A percentile compares a stretch with the other conserved stretches of the same genome.
phyloP scores from a whole-genome alignment of 2,329 filamentous ascomycete species.

The Fusarium metavorans region DNA sequence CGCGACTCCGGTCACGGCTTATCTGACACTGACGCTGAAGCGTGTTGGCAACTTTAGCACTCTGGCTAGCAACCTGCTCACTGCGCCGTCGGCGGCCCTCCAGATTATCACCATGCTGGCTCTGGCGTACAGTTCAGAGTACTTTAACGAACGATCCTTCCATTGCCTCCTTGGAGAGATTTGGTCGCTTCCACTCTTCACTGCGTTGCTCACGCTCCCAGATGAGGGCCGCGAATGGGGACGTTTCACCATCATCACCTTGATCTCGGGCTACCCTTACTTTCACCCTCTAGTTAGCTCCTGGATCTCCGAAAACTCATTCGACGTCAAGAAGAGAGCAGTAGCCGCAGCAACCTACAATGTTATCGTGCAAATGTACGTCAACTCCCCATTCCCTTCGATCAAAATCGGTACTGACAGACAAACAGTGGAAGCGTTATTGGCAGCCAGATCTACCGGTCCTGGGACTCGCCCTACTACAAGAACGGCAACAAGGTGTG shows the following conservation, averaged over 20 bases:
- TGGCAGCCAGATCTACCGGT: slow-evolving; percentile 62
- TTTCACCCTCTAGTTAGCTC: slow-evolving; percentile 66
- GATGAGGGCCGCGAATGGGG: slow-evolving; percentile 62
- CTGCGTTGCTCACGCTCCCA: slow-evolving; percentile 63
- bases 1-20: slow-evolving; percentile 59
- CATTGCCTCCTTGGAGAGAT: slow-evolving; percentile 65
- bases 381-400: fast-evolving
- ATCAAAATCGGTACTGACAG: neutral
- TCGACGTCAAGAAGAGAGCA: slow-evolving; percentile 62
- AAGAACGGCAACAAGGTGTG: slow-evolving; percentile 68
- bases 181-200: slow-evolving; percentile 64
- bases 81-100: slow-evolving; percentile 68
- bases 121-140: slow-evolving; percentile 66
- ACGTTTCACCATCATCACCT: slow-evolving; percentile 62
- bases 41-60: slow-evolving; percentile 66
- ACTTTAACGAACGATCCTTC: slow-evolving; percentile 66
- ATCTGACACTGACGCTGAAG: slow-evolving; percentile 68
- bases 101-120: slow-evolving; percentile 69
- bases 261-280: slow-evolving; percentile 68
- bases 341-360: slow-evolving; percentile 62
- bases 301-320: slow-evolving; percentile 64
- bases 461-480: slow-evolving; percentile 67
- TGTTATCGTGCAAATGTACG: slow-evolving; percentile 58
- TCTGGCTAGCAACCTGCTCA: slow-evolving; percentile 72
- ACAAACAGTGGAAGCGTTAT: slow-evolving; percentile 53